phyloP scores from a whole-genome alignment of 2,329 filamentous ascomycete genomes.

The Arthrobotrys sinensis region DNA sequence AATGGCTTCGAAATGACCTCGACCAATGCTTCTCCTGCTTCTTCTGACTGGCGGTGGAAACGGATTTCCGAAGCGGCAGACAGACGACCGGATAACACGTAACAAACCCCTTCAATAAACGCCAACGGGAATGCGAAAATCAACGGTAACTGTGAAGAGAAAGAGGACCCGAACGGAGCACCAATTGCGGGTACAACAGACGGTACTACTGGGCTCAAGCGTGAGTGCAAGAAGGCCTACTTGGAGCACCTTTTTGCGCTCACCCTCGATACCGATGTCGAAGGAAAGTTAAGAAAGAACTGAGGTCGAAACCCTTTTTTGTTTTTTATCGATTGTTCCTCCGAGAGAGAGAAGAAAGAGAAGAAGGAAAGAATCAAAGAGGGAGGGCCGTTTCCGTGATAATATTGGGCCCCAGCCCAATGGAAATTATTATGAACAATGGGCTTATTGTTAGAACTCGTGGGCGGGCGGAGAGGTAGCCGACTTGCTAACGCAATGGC shows the following conservation, averaged over 20 bases:
- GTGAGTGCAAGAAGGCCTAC: constrained; percentile 60
- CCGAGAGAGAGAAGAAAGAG: constrained; percentile 43
- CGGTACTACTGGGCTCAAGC: constrained; percentile 45
- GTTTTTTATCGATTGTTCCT: constrained; percentile 45
- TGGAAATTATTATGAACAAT: constrained; percentile 59
- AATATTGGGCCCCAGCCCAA: constrained; percentile 52
- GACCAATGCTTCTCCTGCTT: constrained; percentile 13
- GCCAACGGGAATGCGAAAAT: constrained; percentile 52
- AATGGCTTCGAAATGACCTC: constrained; percentile 27
- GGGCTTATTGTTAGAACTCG: constrained; percentile 57
- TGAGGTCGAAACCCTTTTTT: constrained; percentile 47
- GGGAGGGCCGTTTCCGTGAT: constrained; percentile 44
- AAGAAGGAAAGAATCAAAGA: constrained; percentile 47
- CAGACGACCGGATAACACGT: constrained; percentile 44
- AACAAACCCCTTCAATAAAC: constrained; percentile 60
- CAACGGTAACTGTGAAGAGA: constrained; percentile 48
- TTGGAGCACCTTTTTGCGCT: constrained; percentile 60
- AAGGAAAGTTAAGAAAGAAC: constrained; percentile 46
- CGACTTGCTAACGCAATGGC: constrained; percentile 60
- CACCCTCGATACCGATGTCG: constrained; percentile 56
- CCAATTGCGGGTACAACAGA: constrained; percentile 52
- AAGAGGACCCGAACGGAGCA: constrained; percentile 46
- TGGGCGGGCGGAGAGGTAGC: constrained; percentile 60
- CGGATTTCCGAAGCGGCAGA: constrained; percentile 51
- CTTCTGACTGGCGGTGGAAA: constrained; percentile 29